Base-by-base conservation (phyloP, 2,329 filamentous ascomycete genomes). In the Xylaria sp. region DNA sequence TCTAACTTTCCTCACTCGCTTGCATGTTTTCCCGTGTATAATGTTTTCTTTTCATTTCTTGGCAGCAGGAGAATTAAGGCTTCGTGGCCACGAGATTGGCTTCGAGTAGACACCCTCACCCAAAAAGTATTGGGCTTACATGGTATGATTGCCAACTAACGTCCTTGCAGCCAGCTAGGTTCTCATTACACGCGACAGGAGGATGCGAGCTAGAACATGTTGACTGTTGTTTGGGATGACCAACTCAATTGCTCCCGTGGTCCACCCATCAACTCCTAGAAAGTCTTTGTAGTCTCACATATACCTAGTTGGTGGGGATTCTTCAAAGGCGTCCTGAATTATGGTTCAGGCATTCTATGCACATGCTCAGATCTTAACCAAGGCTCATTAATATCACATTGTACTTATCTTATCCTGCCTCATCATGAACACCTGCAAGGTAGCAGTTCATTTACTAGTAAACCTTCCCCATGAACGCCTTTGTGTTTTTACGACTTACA, bases 91-190 rank as follows among this genome's bases (percentile, higher is more conserved):
- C 45, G 34, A 59, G 43, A 45, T 50, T 60, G n/a, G 62, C 53
- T 65, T 48, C 43, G 43, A 13, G 36, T 45, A 65, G 30, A 46
- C 62, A 30, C 20, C 50, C 30, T 45, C 52, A 23, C 58, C 57
- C 50, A 60, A 20, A 45, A 41, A 67, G 46, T 8, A 57, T 48
- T 60, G 43, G 62, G 43, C 34, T 61, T 32, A 25, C 32, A 28
- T 50, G 52, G 61, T 36, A 43, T 50, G 45, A 59, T 65, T 61
- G 62, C 58, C 62, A 62, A 65, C 62, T 58, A 60, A 68, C 39
- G 52, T 48, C 43, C 34, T 53, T 41, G 34, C 36, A 50, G 34
- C 64, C 50, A 52, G 58, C 41, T 48, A 52, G 28, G 30, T 52
- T 34, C 34, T 53, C 45, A 64, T 30, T 41, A n/a, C 34, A 34